These are phyloP conservation scores for Dimocarpus longan DNA, from an alignment of 345 rosid genomes.

Conservation along the genomic window DNA sequence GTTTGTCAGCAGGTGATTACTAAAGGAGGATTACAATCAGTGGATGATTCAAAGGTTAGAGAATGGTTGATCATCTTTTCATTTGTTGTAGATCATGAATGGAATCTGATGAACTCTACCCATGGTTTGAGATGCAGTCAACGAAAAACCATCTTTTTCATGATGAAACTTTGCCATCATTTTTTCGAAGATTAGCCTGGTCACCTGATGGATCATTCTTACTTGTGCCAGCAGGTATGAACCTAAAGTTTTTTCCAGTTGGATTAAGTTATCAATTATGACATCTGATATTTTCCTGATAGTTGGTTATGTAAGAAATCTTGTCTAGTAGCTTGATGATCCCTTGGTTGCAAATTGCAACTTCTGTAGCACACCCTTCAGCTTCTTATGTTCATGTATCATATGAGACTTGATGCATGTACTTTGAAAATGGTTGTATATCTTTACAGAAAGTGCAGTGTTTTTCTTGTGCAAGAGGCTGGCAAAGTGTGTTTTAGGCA, in stretches of 20 bases:
- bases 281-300: neutral
- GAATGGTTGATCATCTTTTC: conserved; percentile 12
- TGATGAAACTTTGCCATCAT: conserved; percentile 93
- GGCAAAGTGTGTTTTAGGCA: neutral
- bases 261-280: neutral
- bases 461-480: neutral
- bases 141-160: conserved; percentile 79
- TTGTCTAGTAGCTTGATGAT: neutral
- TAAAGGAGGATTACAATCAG: conserved; percentile 68
- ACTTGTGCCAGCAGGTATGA: conserved; percentile 84
- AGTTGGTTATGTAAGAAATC: neutral
- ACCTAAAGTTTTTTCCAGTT: neutral
- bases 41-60: conserved; percentile 71
- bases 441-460: neutral
- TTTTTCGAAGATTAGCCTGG: conserved; percentile 98
- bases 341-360: neutral
- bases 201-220: conserved; percentile 98
- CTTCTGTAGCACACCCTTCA: neutral
- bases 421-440: neutral
- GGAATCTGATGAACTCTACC: neutral
- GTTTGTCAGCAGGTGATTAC: conserved; percentile 79
- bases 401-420: neutral
- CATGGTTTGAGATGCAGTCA: conserved; percentile 45
- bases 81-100: conserved; percentile 17
- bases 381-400: neutral